Base-by-base conservation (phyloP, 192 early-diverging fungal species). In the Chytriomyces hyalinus region DNA sequence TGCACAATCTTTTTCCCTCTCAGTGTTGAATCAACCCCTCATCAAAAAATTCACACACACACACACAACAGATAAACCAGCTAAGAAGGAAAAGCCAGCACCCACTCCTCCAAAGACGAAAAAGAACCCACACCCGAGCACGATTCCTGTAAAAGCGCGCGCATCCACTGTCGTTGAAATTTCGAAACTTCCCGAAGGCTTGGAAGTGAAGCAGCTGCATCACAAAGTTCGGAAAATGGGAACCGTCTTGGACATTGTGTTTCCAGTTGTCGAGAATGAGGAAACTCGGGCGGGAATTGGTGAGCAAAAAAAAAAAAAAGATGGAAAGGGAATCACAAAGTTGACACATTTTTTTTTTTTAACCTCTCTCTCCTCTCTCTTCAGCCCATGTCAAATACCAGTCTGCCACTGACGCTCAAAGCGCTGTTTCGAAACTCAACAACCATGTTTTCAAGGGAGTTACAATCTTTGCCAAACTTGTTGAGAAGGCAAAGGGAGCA, bases 371-470 rank as follows among this genome's bases (percentile, higher is more conserved):
- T 26, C 24, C 24, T 36, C 36, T 36, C 36, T 36, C 36, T 36
- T 36, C 61, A 84, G 89, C 89, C 43, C 84, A 78, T 17, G 79
- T 88, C 70, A 82, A 79, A 48, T 91, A 88, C 67, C 51, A 44
- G n/a, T 78, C 80, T 8, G 65, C 67, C 8, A 67, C 68, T 17
- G 84, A 88, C 57, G 90, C 90, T 7, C 67, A 81, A n/a, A 71
- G 74, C 49, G 94, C 93, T 15, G 81, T 88, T 66, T 80, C 84
- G 49, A 73, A 86, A 6, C 83, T 96, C 69, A 79, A 94, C 80
- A 84, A 89, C 65, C 93, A 96, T 65, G 87, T 87, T 26, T 94
- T 91, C 85, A 93, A 94, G 83, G 90, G 91, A 8, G 85, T 78
- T 86, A 86, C 78, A 2, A 79, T 84, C 48, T 43, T 24, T 22